These are phyloP conservation scores for Myxozyma lipomycoides DNA, from an alignment of 805 yeast species.

Conservation along the genomic window DNA sequence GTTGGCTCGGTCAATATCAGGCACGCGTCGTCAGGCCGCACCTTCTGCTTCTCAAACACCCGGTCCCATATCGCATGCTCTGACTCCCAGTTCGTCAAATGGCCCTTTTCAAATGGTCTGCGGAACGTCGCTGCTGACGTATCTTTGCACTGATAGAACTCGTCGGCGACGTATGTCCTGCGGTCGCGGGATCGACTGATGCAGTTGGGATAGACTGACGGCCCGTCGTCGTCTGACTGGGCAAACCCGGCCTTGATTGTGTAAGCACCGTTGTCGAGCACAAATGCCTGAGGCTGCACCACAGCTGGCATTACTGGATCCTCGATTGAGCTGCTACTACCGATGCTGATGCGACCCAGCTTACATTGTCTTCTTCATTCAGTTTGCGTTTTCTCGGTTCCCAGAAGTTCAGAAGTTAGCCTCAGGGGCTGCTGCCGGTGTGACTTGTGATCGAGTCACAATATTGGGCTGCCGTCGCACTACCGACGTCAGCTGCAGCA, in stretches of 20 bases:
- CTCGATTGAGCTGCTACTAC: no score
- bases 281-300: slow-evolving; percentile 37
- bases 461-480: no score
- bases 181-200: slow-evolving; percentile 74
- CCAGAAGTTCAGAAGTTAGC: no score
- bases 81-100: slow-evolving; percentile 84
- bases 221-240: slow-evolving; percentile 33
- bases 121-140: slow-evolving; percentile 68
- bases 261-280: slow-evolving; percentile 89
- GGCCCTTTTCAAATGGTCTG: slow-evolving; percentile 86
- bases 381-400: no score
- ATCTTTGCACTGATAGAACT: slow-evolving; percentile 56
- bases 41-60: slow-evolving; percentile 49
- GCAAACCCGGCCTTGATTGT: slow-evolving; percentile 64
- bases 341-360: no score
- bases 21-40: slow-evolving; percentile 48
- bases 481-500: no score
- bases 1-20: slow-evolving; percentile 77
- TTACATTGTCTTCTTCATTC: no score
- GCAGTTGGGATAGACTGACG: slow-evolving; percentile 56
- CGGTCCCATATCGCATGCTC: slow-evolving; percentile 91
- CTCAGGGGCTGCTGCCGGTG: no score
- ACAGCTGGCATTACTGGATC: slow-evolving; percentile 2
- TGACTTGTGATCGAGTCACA: no score
- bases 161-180: slow-evolving; percentile 67